Percentiles rank a stretch among this genome's conserved stretches.
phyloP scores from a whole-genome alignment of 1,139 yeast species.

The Kurtzmaniella quercitrusa region DNA sequence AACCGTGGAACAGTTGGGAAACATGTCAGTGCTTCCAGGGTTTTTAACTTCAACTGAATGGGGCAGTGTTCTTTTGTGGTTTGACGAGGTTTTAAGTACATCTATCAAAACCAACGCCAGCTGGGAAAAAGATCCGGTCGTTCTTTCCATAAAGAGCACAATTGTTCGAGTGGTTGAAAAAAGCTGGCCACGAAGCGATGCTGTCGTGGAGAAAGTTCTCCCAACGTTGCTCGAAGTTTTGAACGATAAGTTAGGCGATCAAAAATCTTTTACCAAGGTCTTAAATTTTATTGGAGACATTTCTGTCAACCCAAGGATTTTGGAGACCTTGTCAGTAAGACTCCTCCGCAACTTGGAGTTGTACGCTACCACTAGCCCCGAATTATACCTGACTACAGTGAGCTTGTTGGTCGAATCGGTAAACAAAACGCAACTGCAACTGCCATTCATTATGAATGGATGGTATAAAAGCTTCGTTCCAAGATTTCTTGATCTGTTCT shows the following conservation, averaged over 20 bases:
- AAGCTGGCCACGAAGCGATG: conserved; percentile 17
- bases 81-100: conserved; percentile 52
- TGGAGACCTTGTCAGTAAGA: conserved; percentile 50
- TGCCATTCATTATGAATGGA: conserved; percentile 37
- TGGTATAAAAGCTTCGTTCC: conserved; percentile 41
- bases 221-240: conserved; percentile 54
- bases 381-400: conserved; percentile 17
- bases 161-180: conserved; percentile 44
- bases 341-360: conserved; percentile 39
- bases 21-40: conserved; percentile 42
- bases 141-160: conserved; percentile 43
- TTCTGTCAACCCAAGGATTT: conserved; percentile 42
- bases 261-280: conserved; percentile 27
- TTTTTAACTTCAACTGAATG: conserved; percentile 54
- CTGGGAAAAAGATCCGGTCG: conserved; percentile 30
- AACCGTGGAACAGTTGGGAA: conserved; percentile 61
- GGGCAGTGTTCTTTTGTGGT: conserved; percentile 59
- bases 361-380: conserved; percentile 10
- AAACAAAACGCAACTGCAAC: conserved; percentile 18
- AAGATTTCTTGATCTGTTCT: conserved; percentile 18
- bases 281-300: conserved; percentile 43
- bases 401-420: conserved; percentile 22
- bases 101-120: conserved; percentile 37
- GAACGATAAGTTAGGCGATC: conserved; percentile 16
- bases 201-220: conserved; percentile 54